Base-by-base conservation (phyloP, 2,329 filamentous ascomycete species). In the Colletotrichum limetticola region DNA sequence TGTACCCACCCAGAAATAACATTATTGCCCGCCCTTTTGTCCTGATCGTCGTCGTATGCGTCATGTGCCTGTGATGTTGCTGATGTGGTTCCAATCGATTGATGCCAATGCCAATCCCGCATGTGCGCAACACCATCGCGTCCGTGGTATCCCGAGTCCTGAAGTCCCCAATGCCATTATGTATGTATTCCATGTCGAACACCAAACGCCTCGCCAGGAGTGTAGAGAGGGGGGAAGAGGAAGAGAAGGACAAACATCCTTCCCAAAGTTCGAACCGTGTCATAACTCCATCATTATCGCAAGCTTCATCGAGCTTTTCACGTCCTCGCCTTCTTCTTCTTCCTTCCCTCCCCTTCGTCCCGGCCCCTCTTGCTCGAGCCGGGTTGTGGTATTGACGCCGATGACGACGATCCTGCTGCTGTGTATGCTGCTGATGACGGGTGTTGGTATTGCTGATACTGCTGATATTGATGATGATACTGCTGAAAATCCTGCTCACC, bases 401-500 rank as follows among this genome's bases (percentile, higher is more conserved):
- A 30, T 9, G 57, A 22, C 3, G 53, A 35, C 28, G 35, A 62
- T 14, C 42, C 42, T 49, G 3, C 3, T 42, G 56, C 24, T n/a
- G 56, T 11, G 32, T 35, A 35, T 2, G 53, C 52, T 42, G 28
- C 35, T 14, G 12, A n/a, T 11, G 32, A n/a, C 8, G 59, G 12
- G 12, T 59, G 59, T 8, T 69, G 66, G 22, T 64, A 49, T 49
- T 66, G 61, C 14, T 60, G 59, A 12, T 69, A 64, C 26, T 22
- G 9, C 5, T 68, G 68, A 14, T 58, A 58, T 24, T 68, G 68
- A 12, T 57, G 63, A 6, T 58, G 55, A 12, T 55, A 66, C 32
- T 46, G 55, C n/a, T 22, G 69, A 5, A 63, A 58, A 16, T 58
- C 32, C 65, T 66, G 53, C 24, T 75, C 74, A 9, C 78, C 79